Base-by-base conservation (phyloP, 164 flowering plant genomes). In the Vitis riparia region DNA sequence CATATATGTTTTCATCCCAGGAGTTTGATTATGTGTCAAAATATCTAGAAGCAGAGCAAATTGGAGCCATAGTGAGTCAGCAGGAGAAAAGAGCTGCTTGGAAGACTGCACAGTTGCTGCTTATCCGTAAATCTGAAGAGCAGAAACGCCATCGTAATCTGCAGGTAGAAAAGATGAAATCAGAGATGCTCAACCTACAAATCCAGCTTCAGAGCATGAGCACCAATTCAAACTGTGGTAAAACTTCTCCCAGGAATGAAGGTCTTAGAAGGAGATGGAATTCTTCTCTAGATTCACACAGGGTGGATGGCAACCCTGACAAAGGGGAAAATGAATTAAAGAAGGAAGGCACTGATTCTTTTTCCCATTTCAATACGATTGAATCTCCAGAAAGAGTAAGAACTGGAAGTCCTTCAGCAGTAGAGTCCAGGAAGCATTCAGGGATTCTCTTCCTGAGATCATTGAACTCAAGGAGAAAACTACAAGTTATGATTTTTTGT, bases 101-200 rank as follows among this genome's bases (percentile, higher is more conserved):
- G 93, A 90, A 90, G 71, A 90, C 92, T 69, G 92, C 81, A 32
- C 93, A 90, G 66, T 76, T 92, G 80, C 89, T 78, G 68, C 85
- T 84, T 63, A 92, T 92, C 62, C 93, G 93, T 19, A 78, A 86
- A 69, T 79, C 82, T 48, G 95, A 88, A 75, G 95, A 92, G 84
- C 76, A 84, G 79, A 88, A 92, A 74, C 84, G 83, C 51, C 87
- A 74, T 56, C 86, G 97, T 47, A 92, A 90, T 69, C 62, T 85
- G 80, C 97, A 92, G 78, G 97, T 92, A 61, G 97, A 92, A 77
- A 92, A 92, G 77, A 92, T 92, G 86, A 92, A 92, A 75, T 78
- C 91, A 19, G 97, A 92, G 79, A 85, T 90, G 94, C 91, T 90
- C 66, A 90, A 90, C 76, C 74, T 88, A 51, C 90, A 86, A 77